Conservation (phyloP, 2,329 filamentous ascomycete genomes). For the Neofusicoccum ribis region DNA sequence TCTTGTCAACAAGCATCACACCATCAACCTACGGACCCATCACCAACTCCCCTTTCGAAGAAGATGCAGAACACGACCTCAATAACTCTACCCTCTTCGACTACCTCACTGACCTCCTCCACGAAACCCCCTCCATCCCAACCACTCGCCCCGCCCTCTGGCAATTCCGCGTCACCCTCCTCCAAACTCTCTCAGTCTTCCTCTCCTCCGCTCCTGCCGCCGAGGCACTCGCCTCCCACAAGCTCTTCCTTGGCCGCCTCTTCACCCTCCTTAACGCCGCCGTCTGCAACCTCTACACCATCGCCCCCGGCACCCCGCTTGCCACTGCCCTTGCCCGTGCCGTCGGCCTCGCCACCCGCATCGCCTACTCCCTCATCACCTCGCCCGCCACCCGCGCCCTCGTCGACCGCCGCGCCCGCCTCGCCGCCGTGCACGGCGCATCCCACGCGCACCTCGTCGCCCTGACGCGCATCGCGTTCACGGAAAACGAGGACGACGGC, state of each 20-base stretch:
- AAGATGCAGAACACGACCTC: constrained; percentile 29
- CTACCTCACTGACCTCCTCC: neutral
- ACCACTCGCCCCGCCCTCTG: constrained; percentile 30
- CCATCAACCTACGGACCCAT: constrained; percentile 68
- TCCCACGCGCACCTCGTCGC: constrained; percentile 80
- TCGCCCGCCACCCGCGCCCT: constrained; percentile 56
- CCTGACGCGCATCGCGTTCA: constrained; percentile 81
- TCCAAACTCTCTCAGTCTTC: constrained; percentile 38
- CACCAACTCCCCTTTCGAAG: constrained; percentile 25
- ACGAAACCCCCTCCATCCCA: neutral
- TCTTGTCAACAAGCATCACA: constrained; percentile 67
- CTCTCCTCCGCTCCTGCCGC: constrained; percentile 59
- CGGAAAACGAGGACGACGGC: constrained; percentile 49
- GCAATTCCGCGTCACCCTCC: constrained; percentile 45
- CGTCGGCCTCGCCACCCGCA: constrained; percentile 61
- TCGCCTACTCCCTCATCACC: constrained; percentile 61
- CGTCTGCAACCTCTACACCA: constrained; percentile 59
- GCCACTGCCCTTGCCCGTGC: constrained; percentile 47
- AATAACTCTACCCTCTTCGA: neutral
- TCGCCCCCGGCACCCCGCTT: constrained; percentile 28
- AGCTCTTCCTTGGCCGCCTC: constrained; percentile 70
- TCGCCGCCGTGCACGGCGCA: constrained; percentile 68
- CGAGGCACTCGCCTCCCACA: constrained; percentile 66
- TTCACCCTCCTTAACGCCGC: constrained; percentile 75
- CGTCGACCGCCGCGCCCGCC: constrained; percentile 69